phyloP scores from a whole-genome alignment of 1,284 basidiomycete species.

The Mrakiaceae sp. region DNA sequence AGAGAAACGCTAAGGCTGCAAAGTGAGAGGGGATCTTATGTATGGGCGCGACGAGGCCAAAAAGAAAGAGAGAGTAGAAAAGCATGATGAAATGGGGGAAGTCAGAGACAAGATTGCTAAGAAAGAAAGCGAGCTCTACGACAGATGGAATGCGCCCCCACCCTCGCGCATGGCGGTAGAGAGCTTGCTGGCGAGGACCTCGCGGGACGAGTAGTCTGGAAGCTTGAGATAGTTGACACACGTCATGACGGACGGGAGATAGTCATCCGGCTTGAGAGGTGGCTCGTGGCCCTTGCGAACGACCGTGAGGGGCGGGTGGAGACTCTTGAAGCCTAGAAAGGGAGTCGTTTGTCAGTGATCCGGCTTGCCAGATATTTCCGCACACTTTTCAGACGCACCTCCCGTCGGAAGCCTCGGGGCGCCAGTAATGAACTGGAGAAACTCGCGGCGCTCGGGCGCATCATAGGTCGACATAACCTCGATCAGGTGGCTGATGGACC shows the following conservation, averaged over 20 bases:
- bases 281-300: constrained; percentile 93
- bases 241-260: constrained; percentile 96
- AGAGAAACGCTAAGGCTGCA: too few relatives aligned
- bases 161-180: constrained; percentile 76
- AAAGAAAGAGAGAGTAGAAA: neutral
- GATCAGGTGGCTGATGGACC: constrained; percentile 74
- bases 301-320: constrained; percentile 89
- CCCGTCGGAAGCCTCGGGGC: constrained; percentile 89
- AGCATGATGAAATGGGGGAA: neutral
- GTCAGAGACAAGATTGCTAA: neutral
- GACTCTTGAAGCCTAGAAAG: constrained; percentile 71
- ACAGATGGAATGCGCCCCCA: constrained; percentile 88
- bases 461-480: constrained; percentile 79
- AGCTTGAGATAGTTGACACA: constrained; percentile 95
- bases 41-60: neutral
- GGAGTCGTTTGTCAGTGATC: too few relatives aligned
- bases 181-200: constrained; percentile 67
- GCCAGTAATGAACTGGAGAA: constrained; percentile 94
- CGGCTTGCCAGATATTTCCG: too few relatives aligned
- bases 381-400: constrained; percentile 41
- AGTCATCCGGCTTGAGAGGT: constrained; percentile 81
- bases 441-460: constrained; percentile 61
- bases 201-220: constrained; percentile 80
- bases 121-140: constrained; percentile 40
- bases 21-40: too few relatives aligned